Percentiles rank a stretch among this genome's conserved stretches.
Conservation (phyloP, 495 filamentous ascomycete genomes). For the Neurospora sp. region DNA sequence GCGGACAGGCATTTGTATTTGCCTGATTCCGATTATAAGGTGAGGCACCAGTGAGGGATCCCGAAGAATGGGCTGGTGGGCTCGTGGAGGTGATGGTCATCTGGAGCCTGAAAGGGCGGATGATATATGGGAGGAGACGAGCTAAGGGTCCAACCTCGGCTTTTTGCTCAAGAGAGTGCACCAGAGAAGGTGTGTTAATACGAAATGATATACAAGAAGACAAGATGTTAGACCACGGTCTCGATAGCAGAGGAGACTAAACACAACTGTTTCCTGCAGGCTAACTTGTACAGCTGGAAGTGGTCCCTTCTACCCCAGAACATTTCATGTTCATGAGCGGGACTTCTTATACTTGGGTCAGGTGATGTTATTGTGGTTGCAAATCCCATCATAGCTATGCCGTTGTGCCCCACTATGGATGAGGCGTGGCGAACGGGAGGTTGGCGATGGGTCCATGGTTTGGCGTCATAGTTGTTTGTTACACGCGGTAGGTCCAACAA, state of each 20-base stretch:
- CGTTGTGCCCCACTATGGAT: not conserved
- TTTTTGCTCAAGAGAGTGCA: not conserved
- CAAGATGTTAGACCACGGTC: not conserved
- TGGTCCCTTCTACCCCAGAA: not conserved
- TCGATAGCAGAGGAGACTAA: not conserved
- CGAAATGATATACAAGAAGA: not conserved
- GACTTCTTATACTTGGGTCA: not conserved
- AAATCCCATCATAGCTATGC: not conserved
- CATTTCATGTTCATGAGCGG: not conserved
- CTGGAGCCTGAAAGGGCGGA: not conserved
- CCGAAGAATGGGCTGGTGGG: not conserved
- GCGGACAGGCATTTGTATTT: constrained; percentile 83
- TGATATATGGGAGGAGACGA: not conserved
- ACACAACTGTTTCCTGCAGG: not conserved
- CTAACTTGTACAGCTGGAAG: not conserved
- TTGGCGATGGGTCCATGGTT: not conserved
- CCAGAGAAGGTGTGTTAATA: not conserved
- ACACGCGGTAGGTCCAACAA: not conserved
- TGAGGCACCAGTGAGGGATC: constrained; percentile 27
- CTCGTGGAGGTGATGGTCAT: not conserved
- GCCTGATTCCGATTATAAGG: constrained; percentile 73
- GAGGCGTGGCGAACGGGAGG: not conserved
- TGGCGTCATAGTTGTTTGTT: not conserved
- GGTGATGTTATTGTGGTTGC: not conserved
- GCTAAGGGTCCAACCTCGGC: not conserved